These are phyloP conservation scores for Lactarius pseudohatsudake DNA, from an alignment of 768 basidiomycete genomes.

Conservation along the genomic window DNA sequence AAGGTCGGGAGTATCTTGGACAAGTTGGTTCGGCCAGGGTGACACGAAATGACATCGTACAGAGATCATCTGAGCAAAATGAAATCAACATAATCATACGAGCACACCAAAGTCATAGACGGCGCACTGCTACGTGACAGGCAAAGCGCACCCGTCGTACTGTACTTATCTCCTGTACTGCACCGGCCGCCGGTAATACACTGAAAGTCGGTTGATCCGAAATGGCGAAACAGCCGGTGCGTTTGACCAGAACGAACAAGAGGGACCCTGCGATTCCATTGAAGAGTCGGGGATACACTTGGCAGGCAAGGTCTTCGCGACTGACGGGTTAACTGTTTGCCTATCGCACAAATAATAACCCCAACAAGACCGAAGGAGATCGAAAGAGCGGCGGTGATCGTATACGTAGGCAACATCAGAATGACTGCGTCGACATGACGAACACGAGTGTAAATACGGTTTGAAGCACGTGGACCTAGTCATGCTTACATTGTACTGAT, in stretches of 20 bases:
- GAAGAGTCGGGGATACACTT: neutral
- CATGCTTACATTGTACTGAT: conserved; percentile 21
- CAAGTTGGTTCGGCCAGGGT: neutral
- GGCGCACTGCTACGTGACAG: conserved; percentile 20
- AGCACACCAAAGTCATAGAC: neutral
- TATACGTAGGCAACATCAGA: conserved; percentile 26
- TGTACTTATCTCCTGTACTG: too few species aligned
- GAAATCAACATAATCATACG: neutral
- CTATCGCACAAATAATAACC: conserved; percentile 12
- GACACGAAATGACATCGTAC: conserved; percentile 4
- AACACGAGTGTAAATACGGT: neutral
- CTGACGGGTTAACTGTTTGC: conserved; percentile 8
- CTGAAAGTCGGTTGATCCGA: neutral
- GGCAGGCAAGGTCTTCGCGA: neutral
- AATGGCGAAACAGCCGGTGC: conserved; percentile 19
- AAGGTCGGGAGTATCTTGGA: conserved; percentile 7
- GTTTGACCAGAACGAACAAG: conserved; percentile 5
- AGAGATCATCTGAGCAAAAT: conserved; percentile 10
- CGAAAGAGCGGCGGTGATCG: conserved; percentile 10
- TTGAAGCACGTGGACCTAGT: neutral
- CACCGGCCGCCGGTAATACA: neutral
- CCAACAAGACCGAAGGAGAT: conserved; percentile 6
- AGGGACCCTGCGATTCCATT: conserved; percentile 8
- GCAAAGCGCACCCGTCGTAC: neutral
- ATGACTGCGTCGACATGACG: conserved; percentile 10